phyloP scores from a whole-genome alignment of 164 flowering plant genomes.

The Vitis rupestris region DNA sequence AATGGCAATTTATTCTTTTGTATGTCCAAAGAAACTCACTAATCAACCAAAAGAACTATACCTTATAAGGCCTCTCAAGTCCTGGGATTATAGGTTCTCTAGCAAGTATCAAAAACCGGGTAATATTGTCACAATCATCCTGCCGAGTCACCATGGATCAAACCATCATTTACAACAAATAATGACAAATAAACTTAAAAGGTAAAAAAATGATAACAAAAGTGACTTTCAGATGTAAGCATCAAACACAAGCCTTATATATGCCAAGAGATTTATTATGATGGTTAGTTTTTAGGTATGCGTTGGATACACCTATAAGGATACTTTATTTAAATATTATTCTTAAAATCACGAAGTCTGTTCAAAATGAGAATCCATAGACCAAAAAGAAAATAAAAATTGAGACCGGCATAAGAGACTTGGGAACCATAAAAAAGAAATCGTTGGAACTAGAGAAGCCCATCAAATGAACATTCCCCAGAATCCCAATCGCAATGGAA shows the following conservation, averaged over 20 bases:
- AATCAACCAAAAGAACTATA: conserved; percentile 17
- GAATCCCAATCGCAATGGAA: too few species aligned
- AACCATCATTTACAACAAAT: conserved; percentile 1
- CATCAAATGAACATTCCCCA: too few species aligned
- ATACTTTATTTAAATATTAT: too few species aligned
- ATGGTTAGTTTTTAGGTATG: too few species aligned
- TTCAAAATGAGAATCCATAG: too few species aligned
- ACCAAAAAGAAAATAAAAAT: too few species aligned
- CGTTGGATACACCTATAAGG: too few species aligned
- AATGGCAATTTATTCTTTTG: background rate
- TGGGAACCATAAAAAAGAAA: too few species aligned
- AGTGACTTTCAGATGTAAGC: background rate
- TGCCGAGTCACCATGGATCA: conserved; percentile 26
- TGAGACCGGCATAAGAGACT: too few species aligned
- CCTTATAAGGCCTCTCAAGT: conserved; percentile 69
- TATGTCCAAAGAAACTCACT: background rate
- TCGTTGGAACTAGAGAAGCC: too few species aligned
- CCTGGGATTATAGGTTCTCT: conserved; percentile 90
- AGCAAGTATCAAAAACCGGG: conserved; percentile 87
- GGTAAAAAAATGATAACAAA: background rate
- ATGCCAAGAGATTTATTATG: background rate
- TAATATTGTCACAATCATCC: conserved; percentile 77
- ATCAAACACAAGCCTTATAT: background rate
- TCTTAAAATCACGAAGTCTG: too few species aligned
- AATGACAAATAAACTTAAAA: background rate